Evolutionary conservation across 2,329 filamentous ascomycete genomes (phyloP).

Genomic region (Trichoderma arundinaceum): DNA sequence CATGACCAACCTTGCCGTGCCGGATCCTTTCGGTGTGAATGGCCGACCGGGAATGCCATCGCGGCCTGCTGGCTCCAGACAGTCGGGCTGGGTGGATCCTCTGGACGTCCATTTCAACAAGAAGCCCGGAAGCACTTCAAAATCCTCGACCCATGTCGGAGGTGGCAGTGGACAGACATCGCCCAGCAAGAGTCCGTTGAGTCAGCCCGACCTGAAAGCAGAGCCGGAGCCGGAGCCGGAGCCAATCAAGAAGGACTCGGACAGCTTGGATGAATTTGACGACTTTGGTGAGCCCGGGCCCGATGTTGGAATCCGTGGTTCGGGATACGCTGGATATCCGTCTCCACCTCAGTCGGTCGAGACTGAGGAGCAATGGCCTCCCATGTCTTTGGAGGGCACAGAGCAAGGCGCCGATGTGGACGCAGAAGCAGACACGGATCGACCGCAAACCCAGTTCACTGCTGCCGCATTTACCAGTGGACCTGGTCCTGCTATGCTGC

Average conservation of each 20-base stretch:
- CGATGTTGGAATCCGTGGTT: slow-evolving; percentile 24
- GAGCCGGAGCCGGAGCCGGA: slow-evolving; percentile 1
- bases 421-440: not conserved
- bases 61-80: slow-evolving; percentile 39
- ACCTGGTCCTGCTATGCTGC: slow-evolving; percentile 44
- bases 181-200: slow-evolving; percentile 47
- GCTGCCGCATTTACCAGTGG: slow-evolving; percentile 38
- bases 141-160: slow-evolving; percentile 37
- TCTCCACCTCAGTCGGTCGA: slow-evolving; percentile 48
- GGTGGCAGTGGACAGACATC: slow-evolving; percentile 26
- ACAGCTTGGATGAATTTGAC: slow-evolving; percentile 4
- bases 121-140: slow-evolving; percentile 36
- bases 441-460: slow-evolving; percentile 34
- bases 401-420: slow-evolving; percentile 32
- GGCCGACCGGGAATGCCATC: slow-evolving; percentile 40
- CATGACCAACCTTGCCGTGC: slow-evolving; percentile 44
- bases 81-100: slow-evolving; percentile 53
- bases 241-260: not conserved
- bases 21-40: slow-evolving; percentile 43
- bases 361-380: slow-evolving; percentile 39
- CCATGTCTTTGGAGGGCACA: not conserved
- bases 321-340: slow-evolving; percentile 44
- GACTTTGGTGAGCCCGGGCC: slow-evolving; percentile 27
- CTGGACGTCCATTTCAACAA: slow-evolving; percentile 54
- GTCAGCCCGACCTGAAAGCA: slow-evolving; percentile 39